phyloP scores from a whole-genome alignment of 2,329 filamentous ascomycete species.

The Aspergillus sp. region DNA sequence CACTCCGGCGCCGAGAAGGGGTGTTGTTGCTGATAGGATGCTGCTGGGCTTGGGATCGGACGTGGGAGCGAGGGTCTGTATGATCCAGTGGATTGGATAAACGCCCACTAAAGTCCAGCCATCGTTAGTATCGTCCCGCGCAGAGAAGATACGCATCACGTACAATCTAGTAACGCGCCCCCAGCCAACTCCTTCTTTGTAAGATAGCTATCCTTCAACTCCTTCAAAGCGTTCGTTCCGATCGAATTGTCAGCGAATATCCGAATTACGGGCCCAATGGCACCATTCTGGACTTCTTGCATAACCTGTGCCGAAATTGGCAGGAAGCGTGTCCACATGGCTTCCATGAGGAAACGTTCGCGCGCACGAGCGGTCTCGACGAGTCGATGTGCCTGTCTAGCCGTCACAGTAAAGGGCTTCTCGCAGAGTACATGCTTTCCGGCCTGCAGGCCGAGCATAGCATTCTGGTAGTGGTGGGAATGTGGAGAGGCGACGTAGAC shows the following conservation, averaged over 20 bases:
- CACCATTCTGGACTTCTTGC: neutral
- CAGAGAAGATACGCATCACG: neutral
- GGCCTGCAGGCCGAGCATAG: conserved; percentile 49
- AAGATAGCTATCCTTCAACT: neutral
- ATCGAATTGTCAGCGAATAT: neutral
- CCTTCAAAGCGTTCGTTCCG: neutral
- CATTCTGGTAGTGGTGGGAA: conserved; percentile 46
- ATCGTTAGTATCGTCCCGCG: neutral
- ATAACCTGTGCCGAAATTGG: neutral
- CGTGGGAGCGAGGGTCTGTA: neutral
- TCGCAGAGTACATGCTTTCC: conserved; percentile 60
- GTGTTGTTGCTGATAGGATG: neutral
- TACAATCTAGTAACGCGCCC: neutral
- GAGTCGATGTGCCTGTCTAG: conserved; percentile 47
- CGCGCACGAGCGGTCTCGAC: conserved; percentile 40
- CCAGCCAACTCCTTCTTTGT: neutral
- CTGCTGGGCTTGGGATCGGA: neutral
- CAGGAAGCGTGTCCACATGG: conserved; percentile 16
- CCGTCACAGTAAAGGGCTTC: conserved; percentile 54
- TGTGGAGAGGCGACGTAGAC: conserved; percentile 35
- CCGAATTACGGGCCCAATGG: neutral
- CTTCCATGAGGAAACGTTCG: conserved; percentile 18
- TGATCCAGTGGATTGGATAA: neutral
- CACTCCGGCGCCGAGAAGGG: neutral
- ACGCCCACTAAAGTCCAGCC: neutral